Conservation (phyloP, 306 rosid species). For the Corylus americana region DNA sequence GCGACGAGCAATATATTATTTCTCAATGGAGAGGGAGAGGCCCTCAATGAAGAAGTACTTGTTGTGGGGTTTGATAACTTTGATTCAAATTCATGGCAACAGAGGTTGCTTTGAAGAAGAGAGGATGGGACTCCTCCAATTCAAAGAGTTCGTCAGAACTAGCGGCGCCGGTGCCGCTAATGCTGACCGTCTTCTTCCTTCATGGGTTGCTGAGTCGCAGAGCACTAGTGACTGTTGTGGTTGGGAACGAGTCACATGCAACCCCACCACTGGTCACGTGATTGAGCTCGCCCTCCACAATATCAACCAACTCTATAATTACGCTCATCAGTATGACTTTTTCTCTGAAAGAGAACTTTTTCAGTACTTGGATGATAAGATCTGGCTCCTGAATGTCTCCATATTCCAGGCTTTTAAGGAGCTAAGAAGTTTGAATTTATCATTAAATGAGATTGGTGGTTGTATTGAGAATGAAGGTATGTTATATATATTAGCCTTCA, state of each 20-base stretch:
- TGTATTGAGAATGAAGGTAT: background rate
- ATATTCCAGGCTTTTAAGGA: background rate
- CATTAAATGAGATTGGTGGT: background rate
- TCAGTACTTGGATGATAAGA: too few relatives aligned
- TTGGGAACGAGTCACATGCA: background rate
- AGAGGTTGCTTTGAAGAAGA: slow-evolving; percentile 2
- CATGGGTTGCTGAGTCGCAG: background rate
- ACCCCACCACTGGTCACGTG: background rate
- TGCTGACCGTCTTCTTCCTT: background rate
- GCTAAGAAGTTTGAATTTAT: background rate
- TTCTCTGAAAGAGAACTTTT: too few relatives aligned
- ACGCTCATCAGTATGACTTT: too few relatives aligned
- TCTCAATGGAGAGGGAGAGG: too few relatives aligned
- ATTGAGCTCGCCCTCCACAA: background rate
- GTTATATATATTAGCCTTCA: too few relatives aligned
- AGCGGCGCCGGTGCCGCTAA: background rate
- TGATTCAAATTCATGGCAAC: background rate
- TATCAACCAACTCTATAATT: background rate
- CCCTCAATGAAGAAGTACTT: background rate
- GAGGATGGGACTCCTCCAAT: background rate
- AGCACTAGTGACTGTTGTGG: background rate
- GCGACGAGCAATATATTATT: too few relatives aligned
- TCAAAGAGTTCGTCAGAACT: background rate
- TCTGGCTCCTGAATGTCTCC: background rate
- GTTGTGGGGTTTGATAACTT: background rate